phyloP scores from a whole-genome alignment of 768 basidiomycete species.

The Kwoniella bestiolae region DNA sequence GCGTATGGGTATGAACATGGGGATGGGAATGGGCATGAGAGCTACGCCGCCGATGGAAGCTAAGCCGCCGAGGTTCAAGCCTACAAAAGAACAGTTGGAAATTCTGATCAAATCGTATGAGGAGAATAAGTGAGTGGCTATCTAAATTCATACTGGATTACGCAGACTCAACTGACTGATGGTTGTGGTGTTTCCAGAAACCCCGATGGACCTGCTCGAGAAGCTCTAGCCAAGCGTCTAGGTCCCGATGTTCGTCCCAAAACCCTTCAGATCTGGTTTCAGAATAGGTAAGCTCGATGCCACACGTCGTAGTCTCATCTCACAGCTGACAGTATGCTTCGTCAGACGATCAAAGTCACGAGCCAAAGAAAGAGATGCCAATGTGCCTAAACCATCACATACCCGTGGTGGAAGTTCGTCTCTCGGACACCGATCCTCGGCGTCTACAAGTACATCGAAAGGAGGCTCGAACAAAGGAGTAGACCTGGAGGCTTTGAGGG shows the following conservation, averaged over 20 bases:
- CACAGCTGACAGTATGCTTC: not conserved
- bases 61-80: conserved; percentile 46
- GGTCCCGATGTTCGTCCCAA: conserved; percentile 42
- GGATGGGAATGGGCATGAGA: conserved; percentile 12
- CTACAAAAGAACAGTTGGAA: conserved; percentile 47
- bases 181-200: conserved; percentile 25
- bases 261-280: conserved; percentile 53
- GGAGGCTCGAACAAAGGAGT: conserved; percentile 12
- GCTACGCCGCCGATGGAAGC: conserved; percentile 12
- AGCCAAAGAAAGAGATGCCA: conserved; percentile 42
- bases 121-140: conserved; percentile 39
- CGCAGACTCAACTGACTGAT: not conserved
- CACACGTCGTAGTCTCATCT: not conserved
- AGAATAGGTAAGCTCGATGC: conserved; percentile 46
- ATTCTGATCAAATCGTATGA: conserved; percentile 45
- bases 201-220: conserved; percentile 40
- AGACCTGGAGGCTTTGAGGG: conserved; percentile 32
- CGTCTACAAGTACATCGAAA: not conserved
- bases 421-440: conserved; percentile 11
- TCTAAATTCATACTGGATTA: not conserved
- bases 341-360: conserved; percentile 43
- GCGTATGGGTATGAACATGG: conserved; percentile 11
- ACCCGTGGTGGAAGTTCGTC: conserved; percentile 10
- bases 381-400: conserved; percentile 11
- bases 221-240: conserved; percentile 33